A percentile compares a stretch with the other conserved stretches of the same genome.
Evolutionary conservation across 75 land plant genomes (phyloP).

Genomic region (Ceratopteris richardii): DNA sequence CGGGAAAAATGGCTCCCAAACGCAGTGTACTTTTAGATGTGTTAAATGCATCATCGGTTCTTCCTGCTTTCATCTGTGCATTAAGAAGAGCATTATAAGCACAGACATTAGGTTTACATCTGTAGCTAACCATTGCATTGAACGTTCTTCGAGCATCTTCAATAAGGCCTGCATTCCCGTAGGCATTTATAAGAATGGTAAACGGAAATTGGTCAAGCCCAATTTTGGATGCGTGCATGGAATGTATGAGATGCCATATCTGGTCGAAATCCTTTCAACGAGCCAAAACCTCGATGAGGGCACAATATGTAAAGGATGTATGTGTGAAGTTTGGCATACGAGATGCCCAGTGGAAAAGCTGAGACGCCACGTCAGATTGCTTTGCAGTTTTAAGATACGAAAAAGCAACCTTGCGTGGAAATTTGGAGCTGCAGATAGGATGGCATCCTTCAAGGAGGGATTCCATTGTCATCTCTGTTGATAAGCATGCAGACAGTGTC

Average conservation of each 20-base stretch:
- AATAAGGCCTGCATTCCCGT: background rate
- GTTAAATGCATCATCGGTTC: conserved; percentile 43
- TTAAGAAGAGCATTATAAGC: conserved; percentile 67
- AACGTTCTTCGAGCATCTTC: conserved; percentile 48
- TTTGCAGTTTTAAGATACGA: background rate
- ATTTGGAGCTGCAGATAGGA: background rate
- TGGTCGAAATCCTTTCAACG: background rate
- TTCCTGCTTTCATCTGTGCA: conserved; percentile 44
- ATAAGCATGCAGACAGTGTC: background rate
- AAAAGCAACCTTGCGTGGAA: conserved; percentile 1
- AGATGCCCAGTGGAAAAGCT: background rate
- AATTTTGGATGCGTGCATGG: background rate
- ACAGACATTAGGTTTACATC: conserved; percentile 35
- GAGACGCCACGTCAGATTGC: background rate
- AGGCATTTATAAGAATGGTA: background rate
- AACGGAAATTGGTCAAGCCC: background rate
- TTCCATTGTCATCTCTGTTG: background rate
- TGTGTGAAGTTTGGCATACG: background rate
- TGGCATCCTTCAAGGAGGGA: background rate
- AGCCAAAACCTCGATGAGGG: background rate
- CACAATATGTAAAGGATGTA: background rate
- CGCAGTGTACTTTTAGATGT: conserved; percentile 20
- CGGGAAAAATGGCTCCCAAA: background rate
- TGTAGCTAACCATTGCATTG: conserved; percentile 28
- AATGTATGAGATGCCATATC: background rate